Evolutionary conservation across 148 eudicot species (phyloP), one percentile per base, ranked within the genome.

Genomic region (Bassia scoparia): DNA sequence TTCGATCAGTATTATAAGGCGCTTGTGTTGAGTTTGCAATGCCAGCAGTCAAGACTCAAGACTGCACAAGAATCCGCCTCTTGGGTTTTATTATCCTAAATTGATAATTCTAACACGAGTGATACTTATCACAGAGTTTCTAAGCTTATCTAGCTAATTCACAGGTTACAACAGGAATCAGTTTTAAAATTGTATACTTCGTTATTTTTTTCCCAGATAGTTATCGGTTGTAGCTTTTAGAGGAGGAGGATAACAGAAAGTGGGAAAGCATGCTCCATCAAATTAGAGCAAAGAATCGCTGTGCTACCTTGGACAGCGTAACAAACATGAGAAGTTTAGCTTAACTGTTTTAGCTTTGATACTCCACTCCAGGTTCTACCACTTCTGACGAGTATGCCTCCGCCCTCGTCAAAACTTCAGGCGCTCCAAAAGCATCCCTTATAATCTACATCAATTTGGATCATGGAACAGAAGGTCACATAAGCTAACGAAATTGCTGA

Each of bases 341-440:
- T 16, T 53, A 52, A 8, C 68, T 81, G n/a, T n/a, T n/a, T n/a
- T 84, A 89, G 73, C 92, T 89, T 76, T 82, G 88, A 50, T 92
- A 89, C 77, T 89, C 97, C 20, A 80, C 35, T 23, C 65, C 46
- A 29, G 89, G 66, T 75, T 86, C 87, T 0, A 69, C 74, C 41
- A 72, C 58, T 31, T 85, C 63, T 54, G 84, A 81, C 31, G 85
- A 79, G 67, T 56, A 74, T 44, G 79, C 76, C 67, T 86, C 90
- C 81, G 83, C 71, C 61, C 97, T 85, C 24, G 91, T 89, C 68
- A 89, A 83, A 54, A 92, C 85, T 89, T 89, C 96, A 59, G 97
- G 88, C 69, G 85, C 62, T 49, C 97, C 96, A 58, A 77, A 74
- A 66, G 85, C 72, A 77, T 88, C 97, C 76, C 96, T 85, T 56